Base-by-base conservation (phyloP, 2,329 filamentous ascomycete species). In the Periglandula ipomoeae region DNA sequence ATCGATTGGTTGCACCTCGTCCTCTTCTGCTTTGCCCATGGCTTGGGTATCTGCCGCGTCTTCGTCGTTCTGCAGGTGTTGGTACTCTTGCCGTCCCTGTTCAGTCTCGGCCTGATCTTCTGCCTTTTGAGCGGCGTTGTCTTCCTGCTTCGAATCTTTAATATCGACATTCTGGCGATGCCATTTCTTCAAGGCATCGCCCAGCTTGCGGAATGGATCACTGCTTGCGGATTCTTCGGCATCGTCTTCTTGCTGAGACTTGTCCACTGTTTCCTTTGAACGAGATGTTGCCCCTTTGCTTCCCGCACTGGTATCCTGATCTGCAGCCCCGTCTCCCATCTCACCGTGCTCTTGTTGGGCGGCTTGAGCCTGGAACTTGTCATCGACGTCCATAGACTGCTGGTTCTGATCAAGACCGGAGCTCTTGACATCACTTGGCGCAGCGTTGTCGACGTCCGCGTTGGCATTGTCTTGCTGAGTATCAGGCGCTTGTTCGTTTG, bases 161-260 rank as follows among this genome's bases (percentile, higher is more conserved):
- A 98, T 97, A 53, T 95, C 85, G 42, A 80, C 81, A 59, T 94
- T 87, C 60, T 89, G 87, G 50, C 87, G 81, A 65, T 97, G 90
- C 88, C 90, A 98, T 58, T 85, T 81, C 64, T 97, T 90, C 27
- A 98, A 74, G 5, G 89, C 85, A 69, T 98, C 89, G 20, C 93
- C 93, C 26, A 98, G 79, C 61, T 95, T 94, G 70, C 93, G 93
- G 75, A 96, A 95, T 1, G 89, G 87, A 56, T 93, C 81, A 41
- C 73, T 67, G 35, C 66, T 68, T 47, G 70, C 65, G 7, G 67
- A 66, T 47, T 75, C 69, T 39, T 70, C 64, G 10, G 71, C 68
- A 47, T 78, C 71, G 35, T 67, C 62, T 24, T 70, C 61, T 42
- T 66, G 58, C 5, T 74, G 68, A n/a, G 69, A 65, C 32, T 69